Conservation (phyloP, 2,329 filamentous ascomycete species). For the Berkeleyomyces basicola region DNA sequence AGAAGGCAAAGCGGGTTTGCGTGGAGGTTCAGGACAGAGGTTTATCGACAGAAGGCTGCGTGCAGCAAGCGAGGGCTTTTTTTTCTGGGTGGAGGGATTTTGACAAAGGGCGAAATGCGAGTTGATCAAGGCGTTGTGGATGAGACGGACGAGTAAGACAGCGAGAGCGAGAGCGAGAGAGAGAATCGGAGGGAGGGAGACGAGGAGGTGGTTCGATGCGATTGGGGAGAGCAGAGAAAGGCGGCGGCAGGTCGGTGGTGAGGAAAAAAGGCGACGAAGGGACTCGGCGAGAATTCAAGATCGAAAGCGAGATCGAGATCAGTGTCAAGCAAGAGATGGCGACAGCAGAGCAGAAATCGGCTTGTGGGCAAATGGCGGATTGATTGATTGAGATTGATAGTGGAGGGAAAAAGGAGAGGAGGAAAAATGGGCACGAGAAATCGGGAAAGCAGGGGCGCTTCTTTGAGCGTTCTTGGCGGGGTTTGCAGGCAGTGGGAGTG, state of each 20-base stretch:
- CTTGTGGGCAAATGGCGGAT: not conserved
- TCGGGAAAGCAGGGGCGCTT: not conserved
- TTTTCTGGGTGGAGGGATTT: not conserved
- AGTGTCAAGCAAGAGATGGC: not conserved
- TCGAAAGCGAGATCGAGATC: not conserved
- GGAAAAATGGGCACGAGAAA: not conserved
- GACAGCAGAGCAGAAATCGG: not conserved
- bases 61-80: not conserved
- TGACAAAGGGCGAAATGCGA: not conserved
- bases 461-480: slow-evolving; percentile 1
- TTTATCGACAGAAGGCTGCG: too few relatives aligned
- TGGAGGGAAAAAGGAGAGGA: not conserved
- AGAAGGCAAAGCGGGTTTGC: too few relatives aligned
- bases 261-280: not conserved
- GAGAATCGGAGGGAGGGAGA: too few relatives aligned
- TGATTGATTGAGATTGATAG: not conserved
- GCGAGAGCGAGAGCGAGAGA: too few relatives aligned
- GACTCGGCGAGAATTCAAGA: not conserved
- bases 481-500: not conserved
- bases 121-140: not conserved
- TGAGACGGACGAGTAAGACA: not conserved
- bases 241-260: not conserved
- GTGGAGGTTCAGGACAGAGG: too few relatives aligned
- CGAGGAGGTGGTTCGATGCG: too few relatives aligned
- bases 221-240: not conserved